Base-by-base conservation (phyloP, 2,329 filamentous ascomycete species). In the Acrocalymma vagum region DNA sequence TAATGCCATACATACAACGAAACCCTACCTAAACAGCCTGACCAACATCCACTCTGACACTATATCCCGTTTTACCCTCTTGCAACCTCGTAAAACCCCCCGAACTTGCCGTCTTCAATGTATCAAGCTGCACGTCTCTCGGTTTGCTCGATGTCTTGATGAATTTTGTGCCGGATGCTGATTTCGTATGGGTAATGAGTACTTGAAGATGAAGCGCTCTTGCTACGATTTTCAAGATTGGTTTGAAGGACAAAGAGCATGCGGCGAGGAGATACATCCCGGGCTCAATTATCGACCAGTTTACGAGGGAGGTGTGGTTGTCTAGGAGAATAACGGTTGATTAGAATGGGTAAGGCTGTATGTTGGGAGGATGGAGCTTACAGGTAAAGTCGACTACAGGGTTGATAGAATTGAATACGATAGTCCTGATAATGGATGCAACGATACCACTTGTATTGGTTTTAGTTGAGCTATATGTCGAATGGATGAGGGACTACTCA, bases 281-380 rank as follows among this genome's bases (percentile, higher is more conserved):
- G 3, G 60, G 58, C 27, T 63, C 58, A 7, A 61, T 48, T 5
- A 60, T 57, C 2, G 60, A 57, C 57, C 57, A 62, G 32, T 58
- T 55, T 13, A 60, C 25, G 13, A 60, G 38, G 8, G 51, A 30
- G 13, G 49, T 43, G 32, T 53, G 34, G 9, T 43, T 53, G 21
- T 17, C 49, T 56, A 23, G 10, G n/a, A 10, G 13, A 6, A 27
- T 27, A n/a, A n/a, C n/a, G n/a, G 35, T 44, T 25, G 42, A 37
- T 18, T 15, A 17, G n/a, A 16, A 6, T 22, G 15, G 5, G 22
- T 25, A 15, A 9, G 28, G 11, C 11, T 14, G 9, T 24, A 18
- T 9, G 20, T 2, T 29, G 5, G 15, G 26, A 16, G 10, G 9
- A 23, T 6, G 20, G 9, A 14, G 30, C 53, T 33, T 38, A 59